Evolutionary conservation across 495 filamentous ascomycete species (phyloP).

Genomic region (Penicillium silybi): DNA sequence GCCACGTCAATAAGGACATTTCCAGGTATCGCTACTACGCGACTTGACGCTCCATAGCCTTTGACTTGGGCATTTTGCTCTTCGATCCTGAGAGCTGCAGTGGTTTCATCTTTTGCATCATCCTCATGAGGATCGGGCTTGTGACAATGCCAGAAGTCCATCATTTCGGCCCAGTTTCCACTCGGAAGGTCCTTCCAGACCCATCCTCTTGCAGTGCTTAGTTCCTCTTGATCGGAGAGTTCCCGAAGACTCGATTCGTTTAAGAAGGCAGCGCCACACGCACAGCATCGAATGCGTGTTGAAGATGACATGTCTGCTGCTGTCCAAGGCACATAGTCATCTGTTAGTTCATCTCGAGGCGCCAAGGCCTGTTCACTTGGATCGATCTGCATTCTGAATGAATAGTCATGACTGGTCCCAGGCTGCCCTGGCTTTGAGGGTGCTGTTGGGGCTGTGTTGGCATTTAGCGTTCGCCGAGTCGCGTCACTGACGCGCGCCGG

Average conservation of each 20-base stretch:
- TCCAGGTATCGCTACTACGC: slow-evolving; percentile 56
- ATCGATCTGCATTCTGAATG: slow-evolving; percentile 68
- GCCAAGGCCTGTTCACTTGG: slow-evolving; percentile 25
- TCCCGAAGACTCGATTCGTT: neutral
- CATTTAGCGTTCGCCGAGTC: slow-evolving; percentile 21
- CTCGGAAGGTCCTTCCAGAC: slow-evolving; percentile 95
- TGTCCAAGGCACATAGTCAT: slow-evolving; percentile 65
- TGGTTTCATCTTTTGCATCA: slow-evolving; percentile 28
- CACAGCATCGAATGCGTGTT: slow-evolving; percentile 59
- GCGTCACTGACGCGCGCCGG: slow-evolving; percentile 55
- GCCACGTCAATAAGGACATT: slow-evolving; percentile 76
- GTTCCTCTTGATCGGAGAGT: neutral
- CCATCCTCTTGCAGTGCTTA: slow-evolving; percentile 13
- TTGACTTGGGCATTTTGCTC: slow-evolving; percentile 49
- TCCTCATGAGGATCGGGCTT: slow-evolving; percentile 61
- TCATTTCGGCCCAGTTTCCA: slow-evolving; percentile 99
- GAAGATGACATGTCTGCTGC: slow-evolving; percentile 55
- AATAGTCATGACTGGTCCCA: slow-evolving; percentile 31
- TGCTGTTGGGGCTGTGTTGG: neutral
- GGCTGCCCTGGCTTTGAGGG: neutral
- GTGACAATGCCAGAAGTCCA: slow-evolving; percentile 99
- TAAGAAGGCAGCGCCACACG: slow-evolving; percentile 45
- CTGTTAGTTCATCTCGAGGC: slow-evolving; percentile 23
- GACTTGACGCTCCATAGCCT: slow-evolving; percentile 72
- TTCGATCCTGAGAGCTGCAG: slow-evolving; percentile 23